phyloP scores from a whole-genome alignment of 2,329 filamentous ascomycete genomes.

The Cordyceps pruinosa region DNA sequence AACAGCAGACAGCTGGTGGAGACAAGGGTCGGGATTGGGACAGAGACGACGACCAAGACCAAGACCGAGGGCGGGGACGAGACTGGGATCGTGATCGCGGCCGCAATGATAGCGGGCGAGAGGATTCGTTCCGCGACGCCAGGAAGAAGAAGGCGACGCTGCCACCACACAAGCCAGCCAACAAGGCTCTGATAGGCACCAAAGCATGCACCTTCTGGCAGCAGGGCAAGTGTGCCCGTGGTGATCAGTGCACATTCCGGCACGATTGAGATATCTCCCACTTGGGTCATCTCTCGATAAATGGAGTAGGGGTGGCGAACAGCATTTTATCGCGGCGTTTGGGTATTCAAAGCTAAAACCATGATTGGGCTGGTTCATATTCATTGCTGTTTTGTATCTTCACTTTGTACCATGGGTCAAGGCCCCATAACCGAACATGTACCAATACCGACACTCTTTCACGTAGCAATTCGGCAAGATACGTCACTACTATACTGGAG shows the following conservation, averaged over 20 bases:
- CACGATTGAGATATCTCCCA: constrained; percentile 42
- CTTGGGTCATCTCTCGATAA: background rate
- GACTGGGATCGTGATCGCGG: constrained; percentile 30
- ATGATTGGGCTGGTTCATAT: background rate
- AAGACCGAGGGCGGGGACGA: constrained; percentile 13
- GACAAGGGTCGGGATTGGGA: constrained; percentile 22
- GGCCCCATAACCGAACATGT: background rate
- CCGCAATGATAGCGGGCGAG: constrained; percentile 26
- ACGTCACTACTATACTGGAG: background rate
- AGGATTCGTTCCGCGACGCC: constrained; percentile 28
- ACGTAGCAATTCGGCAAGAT: background rate
- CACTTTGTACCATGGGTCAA: background rate
- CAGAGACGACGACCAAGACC: constrained; percentile 14
- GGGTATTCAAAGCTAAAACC: background rate
- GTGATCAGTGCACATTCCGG: constrained; percentile 66
- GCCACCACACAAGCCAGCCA: constrained; percentile 37
- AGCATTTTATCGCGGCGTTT: constrained; percentile 9
- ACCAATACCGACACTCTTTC: background rate
- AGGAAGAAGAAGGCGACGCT: constrained; percentile 36
- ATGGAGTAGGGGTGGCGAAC: background rate
- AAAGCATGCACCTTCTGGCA: constrained; percentile 65
- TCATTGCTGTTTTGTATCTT: constrained; percentile 4
- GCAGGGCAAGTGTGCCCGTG: constrained; percentile 65
- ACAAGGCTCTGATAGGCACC: constrained; percentile 55
- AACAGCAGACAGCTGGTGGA: constrained; percentile 15